Evolutionary conservation across 2,329 filamentous ascomycete species (phyloP).

Genomic region (Neofusicoccum sp.): DNA sequence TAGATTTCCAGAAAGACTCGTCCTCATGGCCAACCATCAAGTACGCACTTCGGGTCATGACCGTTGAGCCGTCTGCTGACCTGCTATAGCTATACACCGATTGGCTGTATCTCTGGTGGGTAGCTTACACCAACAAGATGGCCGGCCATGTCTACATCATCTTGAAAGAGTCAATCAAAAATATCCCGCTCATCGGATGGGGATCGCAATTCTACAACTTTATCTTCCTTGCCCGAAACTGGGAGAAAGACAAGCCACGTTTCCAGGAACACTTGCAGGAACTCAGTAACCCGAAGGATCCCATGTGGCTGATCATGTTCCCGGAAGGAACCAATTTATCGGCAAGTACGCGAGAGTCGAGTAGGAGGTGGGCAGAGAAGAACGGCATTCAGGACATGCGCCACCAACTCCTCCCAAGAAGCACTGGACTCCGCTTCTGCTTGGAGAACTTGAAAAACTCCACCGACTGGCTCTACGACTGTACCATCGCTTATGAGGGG

Average conservation of each 20-base stretch:
- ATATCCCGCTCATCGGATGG: constrained; percentile 74
- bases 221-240: constrained; percentile 88
- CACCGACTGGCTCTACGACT: constrained; percentile 85
- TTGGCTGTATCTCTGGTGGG: constrained; percentile 93
- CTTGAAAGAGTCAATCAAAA: constrained; percentile 80
- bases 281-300: constrained; percentile 67
- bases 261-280: constrained; percentile 71
- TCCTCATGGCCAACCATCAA: constrained; percentile 86
- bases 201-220: constrained; percentile 86
- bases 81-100: constrained; percentile 71
- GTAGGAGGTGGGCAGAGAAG: constrained; percentile 74
- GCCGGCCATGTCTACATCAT: constrained; percentile 89
- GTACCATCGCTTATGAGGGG: constrained; percentile 93
- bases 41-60: constrained; percentile 14
- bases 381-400: constrained; percentile 68
- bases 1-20: constrained; percentile 74
- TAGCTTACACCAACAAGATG: constrained; percentile 80
- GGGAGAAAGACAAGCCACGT: constrained; percentile 74
- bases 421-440: constrained; percentile 78
- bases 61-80: constrained; percentile 6
- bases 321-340: constrained; percentile 85
- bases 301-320: constrained; percentile 89
- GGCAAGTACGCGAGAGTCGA: constrained; percentile 66
- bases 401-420: constrained; percentile 74
- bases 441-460: constrained; percentile 71